These are phyloP conservation scores for Pestalotiopsis sp. DNA, from an alignment of 2,329 filamentous ascomycete species.

Conservation along the genomic window DNA sequence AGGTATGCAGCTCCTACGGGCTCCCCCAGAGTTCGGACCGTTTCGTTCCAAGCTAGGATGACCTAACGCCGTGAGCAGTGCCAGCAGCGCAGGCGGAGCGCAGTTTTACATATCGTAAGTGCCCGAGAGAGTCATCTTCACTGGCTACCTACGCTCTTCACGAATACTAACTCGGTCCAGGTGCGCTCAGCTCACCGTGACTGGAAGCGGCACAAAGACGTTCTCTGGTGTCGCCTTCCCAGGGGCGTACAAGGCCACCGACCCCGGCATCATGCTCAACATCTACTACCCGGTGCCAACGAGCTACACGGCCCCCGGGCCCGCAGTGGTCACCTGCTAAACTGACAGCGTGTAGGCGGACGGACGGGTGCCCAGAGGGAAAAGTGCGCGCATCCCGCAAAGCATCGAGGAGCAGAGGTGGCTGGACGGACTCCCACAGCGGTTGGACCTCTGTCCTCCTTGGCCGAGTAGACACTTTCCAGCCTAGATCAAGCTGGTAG, in stretches of 20 bases:
- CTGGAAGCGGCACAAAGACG: constrained; percentile 42
- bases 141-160: neutral
- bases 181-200: constrained; percentile 40
- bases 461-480: no score
- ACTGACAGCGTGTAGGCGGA: neutral
- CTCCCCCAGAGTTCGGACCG: neutral
- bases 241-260: constrained; percentile 39
- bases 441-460: no score
- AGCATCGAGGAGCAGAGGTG: no score
- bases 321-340: constrained; percentile 21
- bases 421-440: no score
- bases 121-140: constrained; percentile 17
- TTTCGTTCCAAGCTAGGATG: neutral
- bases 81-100: constrained; percentile 41
- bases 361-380: no score
- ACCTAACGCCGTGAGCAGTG: constrained; percentile 22
- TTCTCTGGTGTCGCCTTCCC: constrained; percentile 30
- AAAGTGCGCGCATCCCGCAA: no score
- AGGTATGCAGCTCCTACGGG: constrained; percentile 4
- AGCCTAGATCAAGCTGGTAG: no score
- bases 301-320: constrained; percentile 29
- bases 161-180: neutral
- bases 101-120: constrained; percentile 45
- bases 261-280: constrained; percentile 34
- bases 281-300: constrained; percentile 34